phyloP scores from a whole-genome alignment of 495 filamentous ascomycete genomes.

The Aeminium ludgeri region DNA sequence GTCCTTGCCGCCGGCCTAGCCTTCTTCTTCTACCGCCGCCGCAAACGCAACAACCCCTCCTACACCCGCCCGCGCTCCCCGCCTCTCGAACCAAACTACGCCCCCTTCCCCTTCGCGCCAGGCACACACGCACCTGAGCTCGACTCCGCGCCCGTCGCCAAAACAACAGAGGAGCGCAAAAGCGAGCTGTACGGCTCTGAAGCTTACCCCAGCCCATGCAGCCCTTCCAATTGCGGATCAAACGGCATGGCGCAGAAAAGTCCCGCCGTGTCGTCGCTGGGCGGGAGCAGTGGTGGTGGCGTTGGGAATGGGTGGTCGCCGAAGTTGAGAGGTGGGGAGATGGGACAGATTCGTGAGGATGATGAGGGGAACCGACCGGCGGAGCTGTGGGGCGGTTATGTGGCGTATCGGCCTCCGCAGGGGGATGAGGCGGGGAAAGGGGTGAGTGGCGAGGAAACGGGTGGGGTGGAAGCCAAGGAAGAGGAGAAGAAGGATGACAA shows the following conservation, averaged over 20 bases:
- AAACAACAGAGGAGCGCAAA: conserved; percentile 4
- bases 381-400: conserved; percentile 15
- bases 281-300: not conserved
- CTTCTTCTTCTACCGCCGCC: conserved; percentile 5
- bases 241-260: not conserved
- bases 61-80: not conserved
- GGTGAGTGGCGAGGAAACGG: too few relatives aligned
- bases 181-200: conserved; percentile 12
- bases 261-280: not conserved
- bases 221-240: not conserved
- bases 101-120: conserved; percentile 7
- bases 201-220: not conserved
- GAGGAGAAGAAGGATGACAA: too few relatives aligned
- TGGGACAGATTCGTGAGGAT: conserved; percentile 3
- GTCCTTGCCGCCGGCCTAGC: conserved; percentile 1
- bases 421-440: too few relatives aligned
- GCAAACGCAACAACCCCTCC: not conserved
- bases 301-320: conserved; percentile 6
- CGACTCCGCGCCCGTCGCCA: conserved; percentile 10
- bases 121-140: conserved; percentile 11
- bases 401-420: conserved; percentile 6
- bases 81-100: conserved; percentile 1
- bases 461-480: too few relatives aligned
- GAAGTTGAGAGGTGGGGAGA: not conserved
- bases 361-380: too few relatives aligned